Base-by-base conservation (phyloP, 2,329 filamentous ascomycete genomes). In the Paraconiothyrium sp. region DNA sequence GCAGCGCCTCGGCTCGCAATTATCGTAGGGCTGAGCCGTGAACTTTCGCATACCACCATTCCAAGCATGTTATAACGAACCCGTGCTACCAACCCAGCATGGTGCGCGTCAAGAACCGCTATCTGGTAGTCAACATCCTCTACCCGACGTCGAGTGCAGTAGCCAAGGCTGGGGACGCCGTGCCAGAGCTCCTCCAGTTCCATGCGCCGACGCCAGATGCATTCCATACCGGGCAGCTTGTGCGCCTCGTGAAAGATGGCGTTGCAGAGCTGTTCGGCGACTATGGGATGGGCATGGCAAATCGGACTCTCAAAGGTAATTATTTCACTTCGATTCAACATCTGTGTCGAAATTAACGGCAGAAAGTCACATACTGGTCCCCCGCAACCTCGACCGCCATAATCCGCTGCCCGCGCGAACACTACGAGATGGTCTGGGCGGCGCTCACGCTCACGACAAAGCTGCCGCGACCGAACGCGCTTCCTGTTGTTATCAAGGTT, bases 21-120 rank as follows among this genome's bases (percentile, higher is more conserved):
- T 57, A 22, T 46, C n/a, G 47, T 54, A 54, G 47, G 58, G 55
- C 54, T 61, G 58, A 59, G 35, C 22, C 13, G n/a, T 16, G 20
- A 55, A 59, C 52, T 57, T 47, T 44, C 22, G 35, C 35, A 43
- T 61, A 34, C 49, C 35, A 48, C 48, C 16, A 27, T 13, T 6
- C 16, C 20, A 24, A 41, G 22, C 27, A 24, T 24, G 22, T n/a
- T 16, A 35, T 20, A 22, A 14, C 39, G 34, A 22, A 4, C n/a
- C n/a, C 34, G 34, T 48, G 16, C 24, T 27, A 22, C 41, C 11
- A 6, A 30, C 2, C 37, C 32, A 58, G 10, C 46, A 97, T 99
- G 95, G 95, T 99, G 62, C 92, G 95, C 75, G 88, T 98, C 69
- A 99, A 99, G 81, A 91, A 97, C 79, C 90, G 95, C 72, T 99